Base-by-base conservation (phyloP, 2,329 filamentous ascomycete species). In the Penicillium occitanis region DNA sequence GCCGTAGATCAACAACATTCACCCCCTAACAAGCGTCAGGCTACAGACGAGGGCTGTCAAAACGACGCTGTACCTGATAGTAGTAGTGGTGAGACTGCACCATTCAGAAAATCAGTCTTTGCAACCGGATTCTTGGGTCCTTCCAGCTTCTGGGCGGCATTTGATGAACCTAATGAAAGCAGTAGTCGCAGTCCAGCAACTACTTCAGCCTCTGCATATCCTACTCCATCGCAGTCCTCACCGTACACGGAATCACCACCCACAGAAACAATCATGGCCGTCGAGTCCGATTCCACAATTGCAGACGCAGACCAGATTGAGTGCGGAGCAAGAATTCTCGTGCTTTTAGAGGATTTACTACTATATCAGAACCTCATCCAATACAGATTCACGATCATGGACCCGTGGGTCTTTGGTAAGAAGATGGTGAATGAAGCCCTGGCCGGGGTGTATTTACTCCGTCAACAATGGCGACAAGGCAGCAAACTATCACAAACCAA, bases 61-160 rank as follows among this genome's bases (percentile, higher is more conserved):
- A 30, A 7, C 22, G 40, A 60, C 37, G 40, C 37, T 60, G 57
- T 60, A 13, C 33, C 22, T 30, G 40, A 22, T 46, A 33, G 28
- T 33, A 17, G 57, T n/a, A 60, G 10, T 33, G 53, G 44, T 7
- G 65, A 66, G 50, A 48, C 22, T 30, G 25, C 33, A 8, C 22
- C 42, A 5, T 37, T 48, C 3, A 53, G 35, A 19, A 60, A 42
- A 48, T 37, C 42, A 7, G 3, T 42, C 3, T 66, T 60, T 60
- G n/a, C 66, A 53, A 65, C 66, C 0, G 71, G 71, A 5, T 72
- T 71, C 55, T 46, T 72, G 30, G 71, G 71, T 11, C 67, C 70
- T 2, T 71, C 71, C 7, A 70, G 69, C 46, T 70, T 68, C 59
- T 69, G 68, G 28, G 69, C 68, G 17, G 64, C 67, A 7, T 69